phyloP scores from a whole-genome alignment of 495 filamentous ascomycete genomes.

The Astrocystis sublimbata region DNA sequence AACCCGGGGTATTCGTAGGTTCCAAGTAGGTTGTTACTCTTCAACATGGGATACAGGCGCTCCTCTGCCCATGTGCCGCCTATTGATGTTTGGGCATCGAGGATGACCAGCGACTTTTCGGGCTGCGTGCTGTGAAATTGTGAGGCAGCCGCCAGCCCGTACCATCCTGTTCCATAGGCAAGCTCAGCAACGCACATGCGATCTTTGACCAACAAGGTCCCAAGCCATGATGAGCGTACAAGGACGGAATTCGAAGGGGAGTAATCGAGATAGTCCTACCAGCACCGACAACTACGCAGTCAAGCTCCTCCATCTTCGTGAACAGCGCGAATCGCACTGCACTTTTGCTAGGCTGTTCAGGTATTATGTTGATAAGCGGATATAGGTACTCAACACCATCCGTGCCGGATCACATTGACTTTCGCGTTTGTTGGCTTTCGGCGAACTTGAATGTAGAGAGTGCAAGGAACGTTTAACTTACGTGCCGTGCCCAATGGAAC shows the following conservation, averaged over 20 bases:
- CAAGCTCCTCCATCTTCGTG: slow-evolving; percentile 41
- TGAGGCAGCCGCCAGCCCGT: slow-evolving; percentile 45
- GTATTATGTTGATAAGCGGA: neutral
- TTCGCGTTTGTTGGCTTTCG: no score
- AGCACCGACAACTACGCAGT: slow-evolving; percentile 47
- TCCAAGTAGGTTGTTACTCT: slow-evolving; percentile 60
- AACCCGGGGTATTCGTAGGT: slow-evolving; percentile 75
- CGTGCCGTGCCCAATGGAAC: no score
- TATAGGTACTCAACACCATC: no score
- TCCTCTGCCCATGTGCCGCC: slow-evolving; percentile 71
- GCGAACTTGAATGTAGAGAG: no score
- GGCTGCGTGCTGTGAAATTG: slow-evolving; percentile 43
- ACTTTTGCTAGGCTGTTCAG: neutral
- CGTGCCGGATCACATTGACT: no score
- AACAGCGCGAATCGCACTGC: neutral
- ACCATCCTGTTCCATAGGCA: slow-evolving; percentile 38
- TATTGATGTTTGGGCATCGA: slow-evolving; percentile 44
- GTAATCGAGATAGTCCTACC: slow-evolving; percentile 35
- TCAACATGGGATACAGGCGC: slow-evolving; percentile 65
- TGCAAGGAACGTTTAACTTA: no score
- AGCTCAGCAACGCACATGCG: slow-evolving; percentile 2
- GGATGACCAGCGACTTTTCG: slow-evolving; percentile 34
- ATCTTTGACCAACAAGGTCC: neutral
- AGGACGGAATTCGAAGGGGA: neutral
- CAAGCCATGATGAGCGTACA: neutral